Conservation (phyloP, 768 basidiomycete species). For the Auricularia auricula-judae region DNA sequence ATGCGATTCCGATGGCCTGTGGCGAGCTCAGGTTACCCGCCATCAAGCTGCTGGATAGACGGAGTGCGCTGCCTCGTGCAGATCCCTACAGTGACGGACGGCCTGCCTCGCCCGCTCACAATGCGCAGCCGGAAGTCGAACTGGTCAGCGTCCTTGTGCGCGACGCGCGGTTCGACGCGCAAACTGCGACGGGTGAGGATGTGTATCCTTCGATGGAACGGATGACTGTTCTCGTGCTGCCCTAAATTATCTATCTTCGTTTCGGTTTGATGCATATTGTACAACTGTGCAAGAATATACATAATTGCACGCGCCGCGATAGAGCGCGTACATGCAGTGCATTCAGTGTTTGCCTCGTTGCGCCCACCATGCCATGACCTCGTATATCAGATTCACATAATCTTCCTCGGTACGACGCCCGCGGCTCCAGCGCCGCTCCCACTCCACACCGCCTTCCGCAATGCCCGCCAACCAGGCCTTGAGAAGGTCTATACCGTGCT, state of each 20-base stretch:
- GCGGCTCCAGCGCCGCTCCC: neutral
- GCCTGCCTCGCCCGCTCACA: neutral
- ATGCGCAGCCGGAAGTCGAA: neutral
- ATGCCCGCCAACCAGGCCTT: neutral
- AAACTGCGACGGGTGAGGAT: neutral
- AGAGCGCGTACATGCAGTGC: too few species aligned
- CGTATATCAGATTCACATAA: neutral
- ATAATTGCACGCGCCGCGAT: neutral
- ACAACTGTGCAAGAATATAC: neutral
- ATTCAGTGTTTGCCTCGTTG: neutral
- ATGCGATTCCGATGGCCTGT: slow-evolving; percentile 62
- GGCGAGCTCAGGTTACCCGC: slow-evolving; percentile 48
- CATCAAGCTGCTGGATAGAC: slow-evolving; percentile 46
- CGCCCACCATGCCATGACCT: neutral
- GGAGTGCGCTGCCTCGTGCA: slow-evolving; percentile 15
- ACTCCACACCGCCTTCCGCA: neutral
- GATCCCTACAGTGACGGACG: neutral
- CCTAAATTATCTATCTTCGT: neutral
- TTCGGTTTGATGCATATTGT: neutral
- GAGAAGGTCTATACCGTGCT: neutral
- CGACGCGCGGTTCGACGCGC: neutral
- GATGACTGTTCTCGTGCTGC: neutral
- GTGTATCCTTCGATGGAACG: neutral
- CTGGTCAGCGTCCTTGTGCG: neutral
- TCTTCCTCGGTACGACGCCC: neutral